Conservation (phyloP, 257 asterid genomes). For the Cordia subcordata region DNA sequence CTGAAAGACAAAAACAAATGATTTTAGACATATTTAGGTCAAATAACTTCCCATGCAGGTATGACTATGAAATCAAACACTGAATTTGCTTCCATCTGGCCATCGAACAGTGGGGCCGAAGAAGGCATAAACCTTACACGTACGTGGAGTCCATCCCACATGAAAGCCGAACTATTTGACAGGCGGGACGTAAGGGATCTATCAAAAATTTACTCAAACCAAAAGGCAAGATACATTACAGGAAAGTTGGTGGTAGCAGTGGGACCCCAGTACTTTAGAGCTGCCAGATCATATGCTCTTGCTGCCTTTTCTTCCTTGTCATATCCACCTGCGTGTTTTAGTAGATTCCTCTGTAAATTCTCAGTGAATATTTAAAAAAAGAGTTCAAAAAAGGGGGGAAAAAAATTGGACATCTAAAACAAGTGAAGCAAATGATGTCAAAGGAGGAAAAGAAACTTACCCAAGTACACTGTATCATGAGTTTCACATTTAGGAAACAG, state of each 20-base stretch:
- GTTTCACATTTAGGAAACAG: slow-evolving; percentile 13
- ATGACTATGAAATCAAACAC: too few relatives aligned
- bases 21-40: not conserved
- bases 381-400: too few relatives aligned
- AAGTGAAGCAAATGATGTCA: not conserved
- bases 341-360: not conserved
- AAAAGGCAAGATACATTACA: slow-evolving; percentile 24
- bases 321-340: slow-evolving; percentile 64
- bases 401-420: not conserved
- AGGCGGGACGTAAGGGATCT: too few relatives aligned
- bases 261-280: slow-evolving; percentile 94
- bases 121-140: too few relatives aligned
- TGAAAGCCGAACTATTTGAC: too few relatives aligned
- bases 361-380: slow-evolving; percentile 7
- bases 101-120: too few relatives aligned
- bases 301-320: slow-evolving; percentile 96
- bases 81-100: too few relatives aligned
- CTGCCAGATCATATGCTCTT: slow-evolving; percentile 85
- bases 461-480: slow-evolving; percentile 66
- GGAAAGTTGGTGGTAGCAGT: slow-evolving; percentile 86
- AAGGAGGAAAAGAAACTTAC: slow-evolving; percentile 31
- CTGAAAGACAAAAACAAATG: slow-evolving; percentile 22
- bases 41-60: too few relatives aligned
- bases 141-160: too few relatives aligned
- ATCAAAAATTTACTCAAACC: not conserved